Conservation (phyloP, 2,329 filamentous ascomycete species). For the Pseudogymnoascus destructans region DNA sequence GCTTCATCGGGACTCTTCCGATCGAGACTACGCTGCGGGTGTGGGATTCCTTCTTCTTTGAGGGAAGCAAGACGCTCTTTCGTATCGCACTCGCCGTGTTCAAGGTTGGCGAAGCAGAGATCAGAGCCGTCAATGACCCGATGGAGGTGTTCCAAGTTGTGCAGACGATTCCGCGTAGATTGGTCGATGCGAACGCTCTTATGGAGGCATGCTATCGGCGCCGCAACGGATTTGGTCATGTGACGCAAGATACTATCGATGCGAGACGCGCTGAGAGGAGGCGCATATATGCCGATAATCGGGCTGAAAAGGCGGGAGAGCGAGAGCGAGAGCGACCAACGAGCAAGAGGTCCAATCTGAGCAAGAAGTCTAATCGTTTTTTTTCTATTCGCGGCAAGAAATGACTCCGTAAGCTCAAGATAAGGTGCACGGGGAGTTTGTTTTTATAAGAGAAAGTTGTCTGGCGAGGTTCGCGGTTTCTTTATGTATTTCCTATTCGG, state of each 20-base stretch:
- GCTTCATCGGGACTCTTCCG: slow-evolving; percentile 84
- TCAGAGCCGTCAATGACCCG: slow-evolving; percentile 66
- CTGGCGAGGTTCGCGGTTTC: not conserved
- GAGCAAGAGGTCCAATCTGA: not conserved
- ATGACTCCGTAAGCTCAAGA: not conserved
- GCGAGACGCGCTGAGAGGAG: slow-evolving; percentile 57
- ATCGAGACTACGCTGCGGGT: slow-evolving; percentile 85
- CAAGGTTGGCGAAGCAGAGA: slow-evolving; percentile 72
- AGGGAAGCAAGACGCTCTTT: slow-evolving; percentile 87
- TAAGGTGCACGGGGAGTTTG: not conserved
- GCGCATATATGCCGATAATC: slow-evolving; percentile 28
- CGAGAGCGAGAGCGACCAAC: slow-evolving; percentile 1
- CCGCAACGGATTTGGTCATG: slow-evolving; percentile 64
- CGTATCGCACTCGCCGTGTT: slow-evolving; percentile 84
- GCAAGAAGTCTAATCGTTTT: not conserved
- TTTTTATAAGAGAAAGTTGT: not conserved
- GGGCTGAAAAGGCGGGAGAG: slow-evolving; percentile 17
- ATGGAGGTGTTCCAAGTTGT: slow-evolving; percentile 96
- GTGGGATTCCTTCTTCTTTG: slow-evolving; percentile 94
- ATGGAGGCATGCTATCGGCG: slow-evolving; percentile 75
- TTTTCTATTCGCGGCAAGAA: not conserved
- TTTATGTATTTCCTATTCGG: not conserved
- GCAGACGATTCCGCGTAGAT: slow-evolving; percentile 66
- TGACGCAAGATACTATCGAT: slow-evolving; percentile 74
- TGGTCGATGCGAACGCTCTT: slow-evolving; percentile 70